Evolutionary conservation across 768 basidiomycete genomes (phyloP), one percentile per base, ranked within the genome.

Genomic region (Boletus sp.): DNA sequence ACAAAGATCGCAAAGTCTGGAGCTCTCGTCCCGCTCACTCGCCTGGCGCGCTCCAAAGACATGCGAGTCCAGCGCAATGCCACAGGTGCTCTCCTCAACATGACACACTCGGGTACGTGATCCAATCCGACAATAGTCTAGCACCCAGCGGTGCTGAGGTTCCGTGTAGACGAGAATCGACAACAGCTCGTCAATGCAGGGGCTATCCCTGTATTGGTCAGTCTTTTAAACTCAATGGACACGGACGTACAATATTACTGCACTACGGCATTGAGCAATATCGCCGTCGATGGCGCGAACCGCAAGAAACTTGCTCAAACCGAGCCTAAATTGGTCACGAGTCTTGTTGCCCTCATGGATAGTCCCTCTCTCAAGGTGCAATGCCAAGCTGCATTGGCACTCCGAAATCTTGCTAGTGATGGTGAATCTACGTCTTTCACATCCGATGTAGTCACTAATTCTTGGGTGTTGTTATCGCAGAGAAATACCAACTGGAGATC

Each of bases 171-270:
- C 69, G 97, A 99, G 77, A 99, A 99, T 73, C 81, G 97, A 53
- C 96, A 98, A 67, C 96, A 98, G 65, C 88, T 99, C 54, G 97
- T 99, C 63, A 94, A 94, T 63, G 97, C 97, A 30, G 97, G 97
- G 5, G 97, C 97, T 20, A 98, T 99, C 57, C 97, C 97, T 15
- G 97, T 99, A 32, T 83, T 96, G 11, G 97, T 99, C 62, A 89
- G 89, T 67, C 80, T 99, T 35, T 79, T 99, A 60, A 97, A 95
- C 70, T 94, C 92, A 6, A 86, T 90, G 47, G 97, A 99, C 71
- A 99, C 97, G n/a, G 97, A 99, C 69, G 97, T 99, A 2, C 97
- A 99, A 72, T 99, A 99, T 69, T 99, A 99, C 71, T 99, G 97
- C 75, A 99, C 97, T 7, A 99, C 97, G 12, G 97, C 97, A 7